Evolutionary conservation across 257 asterid species (phyloP).

Genomic region (Craterostigma plantagineum): DNA sequence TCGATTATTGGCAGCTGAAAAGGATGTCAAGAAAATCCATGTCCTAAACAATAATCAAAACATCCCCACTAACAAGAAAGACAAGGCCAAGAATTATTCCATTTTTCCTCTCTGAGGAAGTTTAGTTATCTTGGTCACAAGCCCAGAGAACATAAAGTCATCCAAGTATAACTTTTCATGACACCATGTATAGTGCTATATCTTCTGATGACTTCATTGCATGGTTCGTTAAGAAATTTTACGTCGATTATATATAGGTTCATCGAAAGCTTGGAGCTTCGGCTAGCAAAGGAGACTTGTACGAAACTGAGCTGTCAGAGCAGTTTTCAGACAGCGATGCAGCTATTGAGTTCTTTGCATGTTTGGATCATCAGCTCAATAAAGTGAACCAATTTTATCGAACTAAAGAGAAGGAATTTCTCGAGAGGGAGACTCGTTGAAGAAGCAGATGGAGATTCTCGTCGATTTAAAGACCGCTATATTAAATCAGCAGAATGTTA

Average conservation of each 20-base stretch:
- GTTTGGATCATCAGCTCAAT: conserved; percentile 67
- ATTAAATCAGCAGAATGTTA: conserved; percentile 14
- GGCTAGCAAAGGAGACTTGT: conserved; percentile 35
- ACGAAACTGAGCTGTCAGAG: conserved; percentile 64
- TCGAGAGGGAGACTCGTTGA: conserved; percentile 57
- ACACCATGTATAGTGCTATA: neutral
- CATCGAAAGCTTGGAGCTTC: conserved; percentile 38
- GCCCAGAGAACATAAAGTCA: conserved; percentile 24
- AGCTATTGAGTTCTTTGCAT: conserved; percentile 49
- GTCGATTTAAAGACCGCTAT: conserved; percentile 42
- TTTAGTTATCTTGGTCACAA: conserved; percentile 21
- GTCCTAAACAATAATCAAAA: conserved; percentile 13
- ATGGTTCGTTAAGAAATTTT: neutral
- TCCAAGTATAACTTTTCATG: conserved; percentile 37
- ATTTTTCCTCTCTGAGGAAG: conserved; percentile 18
- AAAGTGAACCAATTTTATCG: conserved; percentile 72
- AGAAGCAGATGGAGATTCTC: conserved; percentile 72
- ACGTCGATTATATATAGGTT: conserved; percentile 33
- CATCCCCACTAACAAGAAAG: no score
- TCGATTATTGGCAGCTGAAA: conserved; percentile 73
- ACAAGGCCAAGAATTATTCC: conserved; percentile 9
- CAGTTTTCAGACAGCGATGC: conserved; percentile 53
- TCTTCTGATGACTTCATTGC: neutral
- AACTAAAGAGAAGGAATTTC: conserved; percentile 63
- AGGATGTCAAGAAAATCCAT: conserved; percentile 55